phyloP scores from a whole-genome alignment of 495 filamentous ascomycete species.

The Penicillium riverlandense region DNA sequence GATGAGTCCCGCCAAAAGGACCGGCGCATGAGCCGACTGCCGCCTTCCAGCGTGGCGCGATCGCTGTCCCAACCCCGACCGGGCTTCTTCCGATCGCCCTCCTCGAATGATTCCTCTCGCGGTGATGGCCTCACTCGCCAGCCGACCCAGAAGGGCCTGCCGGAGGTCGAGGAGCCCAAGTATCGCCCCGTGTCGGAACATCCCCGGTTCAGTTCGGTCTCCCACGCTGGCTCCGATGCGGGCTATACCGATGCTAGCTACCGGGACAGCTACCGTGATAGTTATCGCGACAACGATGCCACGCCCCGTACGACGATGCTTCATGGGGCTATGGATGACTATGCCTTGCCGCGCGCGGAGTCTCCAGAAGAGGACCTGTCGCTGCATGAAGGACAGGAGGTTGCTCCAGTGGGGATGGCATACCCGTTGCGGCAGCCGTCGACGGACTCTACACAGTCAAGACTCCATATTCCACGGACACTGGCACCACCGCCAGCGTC shows the following conservation, averaged over 20 bases:
- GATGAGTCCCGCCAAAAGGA: conserved; percentile 62
- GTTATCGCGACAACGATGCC: conserved; percentile 18
- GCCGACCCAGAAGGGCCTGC: conserved; percentile 38
- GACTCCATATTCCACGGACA: conserved; percentile 34
- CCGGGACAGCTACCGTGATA: too few relatives aligned
- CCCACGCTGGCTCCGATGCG: conserved; percentile 42
- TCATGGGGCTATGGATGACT: conserved; percentile 22
- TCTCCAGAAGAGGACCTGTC: conserved; percentile 41
- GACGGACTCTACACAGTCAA: conserved; percentile 37
- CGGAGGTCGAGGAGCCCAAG: conserved; percentile 52
- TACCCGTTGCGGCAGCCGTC: conserved; percentile 31
- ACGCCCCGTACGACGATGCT: conserved; percentile 21
- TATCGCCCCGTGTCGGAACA: conserved; percentile 66
- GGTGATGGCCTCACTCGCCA: conserved; percentile 21
- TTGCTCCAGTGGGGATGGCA: conserved; percentile 3
- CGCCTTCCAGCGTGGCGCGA: conserved; percentile 72
- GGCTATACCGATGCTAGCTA: background rate
- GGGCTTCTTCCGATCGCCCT: conserved; percentile 61
- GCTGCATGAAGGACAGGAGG: background rate
- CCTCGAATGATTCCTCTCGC: conserved; percentile 24
- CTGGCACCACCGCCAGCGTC: conserved; percentile 49
- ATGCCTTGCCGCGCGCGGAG: conserved; percentile 35
- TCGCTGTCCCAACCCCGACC: conserved; percentile 62
- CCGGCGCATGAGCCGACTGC: conserved; percentile 75
- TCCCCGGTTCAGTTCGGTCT: conserved; percentile 61